Conservation (phyloP, 148 eudicot species). For the Rhododendron kiyosumense region DNA sequence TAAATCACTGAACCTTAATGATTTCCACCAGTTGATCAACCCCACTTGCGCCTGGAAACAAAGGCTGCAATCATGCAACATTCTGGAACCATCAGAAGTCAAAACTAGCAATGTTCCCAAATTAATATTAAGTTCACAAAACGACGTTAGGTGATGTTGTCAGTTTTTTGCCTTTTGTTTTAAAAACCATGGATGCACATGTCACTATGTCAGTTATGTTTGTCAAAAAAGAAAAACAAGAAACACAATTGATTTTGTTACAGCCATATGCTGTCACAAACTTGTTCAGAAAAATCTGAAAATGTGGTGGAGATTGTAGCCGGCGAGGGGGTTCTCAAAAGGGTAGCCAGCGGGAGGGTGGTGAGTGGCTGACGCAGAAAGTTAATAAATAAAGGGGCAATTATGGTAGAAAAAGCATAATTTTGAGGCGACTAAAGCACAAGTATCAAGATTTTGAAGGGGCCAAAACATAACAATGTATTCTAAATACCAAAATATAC, state of each 20-base stretch:
- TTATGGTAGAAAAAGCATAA: neutral
- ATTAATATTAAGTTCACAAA: neutral
- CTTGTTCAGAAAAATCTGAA: neutral
- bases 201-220: neutral
- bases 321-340: neutral
- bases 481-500: neutral
- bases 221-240: neutral
- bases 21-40: slow-evolving; percentile 97
- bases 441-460: neutral
- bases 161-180: neutral
- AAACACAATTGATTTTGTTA: neutral
- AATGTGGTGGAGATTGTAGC: neutral
- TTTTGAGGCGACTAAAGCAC: neutral
- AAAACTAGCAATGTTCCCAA: neutral
- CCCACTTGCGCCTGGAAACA: slow-evolving; percentile 97
- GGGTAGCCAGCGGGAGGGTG: neutral
- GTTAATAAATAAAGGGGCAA: neutral
- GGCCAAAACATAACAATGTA: neutral
- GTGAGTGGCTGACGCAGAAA: neutral
- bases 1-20: slow-evolving; percentile 52
- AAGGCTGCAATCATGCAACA: slow-evolving; percentile 54
- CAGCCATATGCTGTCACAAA: neutral
- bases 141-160: neutral
- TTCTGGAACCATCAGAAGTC: slow-evolving; percentile 10
- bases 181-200: neutral